Evolutionary conservation across 805 yeast species (phyloP).

Genomic region (Metschnikowia santaceciliae): DNA sequence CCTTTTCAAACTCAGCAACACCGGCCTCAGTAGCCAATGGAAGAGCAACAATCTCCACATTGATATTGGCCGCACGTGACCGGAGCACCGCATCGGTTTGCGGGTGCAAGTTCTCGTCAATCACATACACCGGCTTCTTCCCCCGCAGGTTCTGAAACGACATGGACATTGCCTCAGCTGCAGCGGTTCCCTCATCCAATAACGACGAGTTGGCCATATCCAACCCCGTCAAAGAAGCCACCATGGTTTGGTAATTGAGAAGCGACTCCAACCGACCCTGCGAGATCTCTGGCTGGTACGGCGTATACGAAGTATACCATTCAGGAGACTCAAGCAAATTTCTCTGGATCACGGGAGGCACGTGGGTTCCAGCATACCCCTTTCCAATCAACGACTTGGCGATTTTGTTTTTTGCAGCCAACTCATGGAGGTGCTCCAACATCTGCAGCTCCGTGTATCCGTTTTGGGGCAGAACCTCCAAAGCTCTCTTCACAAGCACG

Average conservation of each 20-base stretch:
- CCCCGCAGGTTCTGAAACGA: slow-evolving; percentile 64
- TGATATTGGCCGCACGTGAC: slow-evolving; percentile 74
- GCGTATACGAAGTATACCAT: slow-evolving; percentile 98
- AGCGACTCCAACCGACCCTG: slow-evolving; percentile 93
- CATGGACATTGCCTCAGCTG: slow-evolving; percentile 93
- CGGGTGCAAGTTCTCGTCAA: slow-evolving; percentile 74
- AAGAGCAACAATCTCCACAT: slow-evolving; percentile 57
- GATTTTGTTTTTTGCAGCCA: slow-evolving; percentile 74
- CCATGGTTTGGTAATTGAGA: slow-evolving; percentile 88
- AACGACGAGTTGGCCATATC: slow-evolving; percentile 94
- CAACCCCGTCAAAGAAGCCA: slow-evolving; percentile 87
- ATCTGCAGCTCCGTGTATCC: slow-evolving; percentile 84
- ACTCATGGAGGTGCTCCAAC: slow-evolving; percentile 57
- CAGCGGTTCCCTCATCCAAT: slow-evolving; percentile 95
- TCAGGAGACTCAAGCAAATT: slow-evolving; percentile 90
- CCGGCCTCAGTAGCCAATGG: slow-evolving; percentile 47
- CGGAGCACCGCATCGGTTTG: slow-evolving; percentile 79
- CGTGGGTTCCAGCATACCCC: slow-evolving; percentile 86
- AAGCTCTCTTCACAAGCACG: slow-evolving; percentile 63
- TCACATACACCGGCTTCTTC: slow-evolving; percentile 64
- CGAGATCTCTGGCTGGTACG: slow-evolving; percentile 96
- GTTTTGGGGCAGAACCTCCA: slow-evolving; percentile 60
- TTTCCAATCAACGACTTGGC: slow-evolving; percentile 81
- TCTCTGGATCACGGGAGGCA: slow-evolving; percentile 92
- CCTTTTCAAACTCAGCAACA: slow-evolving; percentile 22